These are phyloP conservation scores for Acanthamoeba lenticulata DNA, from an alignment of 208 protist genomes.

Conservation along the genomic window DNA sequence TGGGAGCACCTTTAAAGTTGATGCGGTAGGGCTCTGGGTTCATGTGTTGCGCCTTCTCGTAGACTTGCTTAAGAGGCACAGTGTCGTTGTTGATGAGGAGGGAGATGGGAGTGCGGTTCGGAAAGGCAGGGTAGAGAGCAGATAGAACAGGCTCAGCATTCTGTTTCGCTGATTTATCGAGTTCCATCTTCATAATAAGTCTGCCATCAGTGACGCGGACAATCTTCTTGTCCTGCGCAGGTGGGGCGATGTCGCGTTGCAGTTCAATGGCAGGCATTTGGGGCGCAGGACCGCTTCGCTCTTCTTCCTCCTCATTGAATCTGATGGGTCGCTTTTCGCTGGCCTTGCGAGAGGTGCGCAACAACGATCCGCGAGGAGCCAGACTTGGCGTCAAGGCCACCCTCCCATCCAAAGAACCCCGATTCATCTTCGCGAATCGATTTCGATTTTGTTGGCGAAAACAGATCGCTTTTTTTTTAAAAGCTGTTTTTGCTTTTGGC, in stretches of 20 bases:
- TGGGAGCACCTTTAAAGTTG: constrained; percentile 34
- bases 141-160: not conserved
- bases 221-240: not conserved
- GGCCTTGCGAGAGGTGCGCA: not conserved
- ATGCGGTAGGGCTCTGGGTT: not conserved
- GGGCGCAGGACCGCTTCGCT: not conserved
- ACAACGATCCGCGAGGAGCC: not conserved
- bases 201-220: not conserved
- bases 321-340: not conserved
- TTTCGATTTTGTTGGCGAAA: no score
- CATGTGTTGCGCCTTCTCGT: constrained; percentile 14
- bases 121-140: not conserved
- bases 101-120: not conserved
- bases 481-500: no score
- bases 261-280: not conserved
- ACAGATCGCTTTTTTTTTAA: no score
- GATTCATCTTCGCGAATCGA: no score
- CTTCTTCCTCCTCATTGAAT: not conserved
- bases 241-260: not conserved
- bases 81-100: not conserved
- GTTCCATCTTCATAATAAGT: not conserved
- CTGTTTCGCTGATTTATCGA: not conserved
- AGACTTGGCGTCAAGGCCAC: not conserved
- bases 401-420: not conserved
- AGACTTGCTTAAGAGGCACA: not conserved